These are phyloP conservation scores for Yamadazyma dushanensis DNA, from an alignment of 1,139 yeast species.

Conservation along the genomic window DNA sequence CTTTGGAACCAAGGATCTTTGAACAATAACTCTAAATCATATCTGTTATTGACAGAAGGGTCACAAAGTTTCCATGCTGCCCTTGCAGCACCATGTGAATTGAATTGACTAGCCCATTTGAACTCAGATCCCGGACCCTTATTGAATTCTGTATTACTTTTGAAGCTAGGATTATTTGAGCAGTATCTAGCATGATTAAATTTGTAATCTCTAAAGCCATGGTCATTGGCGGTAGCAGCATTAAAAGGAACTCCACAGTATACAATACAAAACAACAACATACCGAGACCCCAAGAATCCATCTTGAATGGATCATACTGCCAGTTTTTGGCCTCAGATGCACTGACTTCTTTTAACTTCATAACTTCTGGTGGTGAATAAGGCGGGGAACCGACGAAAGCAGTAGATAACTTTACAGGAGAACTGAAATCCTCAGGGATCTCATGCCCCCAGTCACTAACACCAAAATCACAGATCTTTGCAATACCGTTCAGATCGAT, in stretches of 20 bases:
- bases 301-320: constrained; percentile 67
- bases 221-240: constrained; percentile 51
- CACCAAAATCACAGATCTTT: constrained; percentile 77
- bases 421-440: constrained; percentile 53
- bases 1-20: constrained; percentile 64
- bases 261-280: constrained; percentile 59
- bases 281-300: constrained; percentile 76
- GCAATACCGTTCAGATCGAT: constrained; percentile 58
- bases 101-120: constrained; percentile 61
- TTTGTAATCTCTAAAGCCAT: constrained; percentile 57
- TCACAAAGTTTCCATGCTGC: constrained; percentile 78
- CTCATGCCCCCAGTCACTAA: constrained; percentile 62
- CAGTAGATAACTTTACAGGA: constrained; percentile 43
- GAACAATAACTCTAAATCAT: constrained; percentile 53
- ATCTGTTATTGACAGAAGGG: constrained; percentile 55
- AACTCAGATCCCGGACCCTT: constrained; percentile 71
- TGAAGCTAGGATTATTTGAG: constrained; percentile 54
- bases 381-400: constrained; percentile 77
- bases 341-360: constrained; percentile 44
- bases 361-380: constrained; percentile 79
- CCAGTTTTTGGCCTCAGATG: constrained; percentile 36
- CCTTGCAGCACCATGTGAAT: constrained; percentile 58
- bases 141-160: constrained; percentile 42
- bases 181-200: constrained; percentile 52
- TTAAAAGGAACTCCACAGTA: constrained; percentile 64